Conservation (phyloP, 2,329 filamentous ascomycete genomes). For the Ustulina deusta region DNA sequence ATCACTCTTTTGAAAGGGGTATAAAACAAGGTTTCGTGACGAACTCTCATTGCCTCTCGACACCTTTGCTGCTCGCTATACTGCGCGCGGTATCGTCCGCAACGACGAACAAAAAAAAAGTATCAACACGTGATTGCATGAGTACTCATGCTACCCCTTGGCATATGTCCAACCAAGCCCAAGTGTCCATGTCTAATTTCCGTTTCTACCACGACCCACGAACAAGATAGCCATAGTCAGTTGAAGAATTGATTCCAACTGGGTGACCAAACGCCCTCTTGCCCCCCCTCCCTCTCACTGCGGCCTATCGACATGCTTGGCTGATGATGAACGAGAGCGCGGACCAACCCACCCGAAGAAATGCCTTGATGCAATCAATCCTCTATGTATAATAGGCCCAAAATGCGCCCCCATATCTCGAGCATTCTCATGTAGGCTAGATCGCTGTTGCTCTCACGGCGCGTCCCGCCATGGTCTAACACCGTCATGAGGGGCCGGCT, state of each 20-base stretch:
- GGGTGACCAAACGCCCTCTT: background rate
- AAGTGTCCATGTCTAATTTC: constrained; percentile 26
- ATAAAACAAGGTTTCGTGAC: background rate
- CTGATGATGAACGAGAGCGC: background rate
- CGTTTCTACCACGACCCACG: constrained; percentile 2
- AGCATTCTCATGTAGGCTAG: background rate
- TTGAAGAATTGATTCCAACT: constrained; percentile 5
- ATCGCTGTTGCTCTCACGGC: background rate
- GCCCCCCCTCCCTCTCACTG: background rate
- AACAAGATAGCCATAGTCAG: background rate
- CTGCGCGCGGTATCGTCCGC: constrained; percentile 8
- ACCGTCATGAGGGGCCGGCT: background rate
- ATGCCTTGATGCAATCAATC: constrained; percentile 18
- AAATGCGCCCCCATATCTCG: constrained; percentile 3
- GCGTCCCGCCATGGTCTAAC: background rate
- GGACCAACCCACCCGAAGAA: background rate
- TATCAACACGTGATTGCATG: constrained; percentile 14
- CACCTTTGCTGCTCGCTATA: constrained; percentile 28
- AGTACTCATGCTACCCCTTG: background rate
- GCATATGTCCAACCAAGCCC: constrained; percentile 28
- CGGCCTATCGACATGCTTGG: constrained; percentile 2
- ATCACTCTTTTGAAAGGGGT: background rate
- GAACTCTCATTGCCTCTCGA: constrained; percentile 15
- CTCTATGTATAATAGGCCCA: constrained; percentile 25
- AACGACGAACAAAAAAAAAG: constrained; percentile 19